Evolutionary conservation across 169 alveolate genomes (phyloP).

Genomic region (Eimeria brunetti): DNA sequence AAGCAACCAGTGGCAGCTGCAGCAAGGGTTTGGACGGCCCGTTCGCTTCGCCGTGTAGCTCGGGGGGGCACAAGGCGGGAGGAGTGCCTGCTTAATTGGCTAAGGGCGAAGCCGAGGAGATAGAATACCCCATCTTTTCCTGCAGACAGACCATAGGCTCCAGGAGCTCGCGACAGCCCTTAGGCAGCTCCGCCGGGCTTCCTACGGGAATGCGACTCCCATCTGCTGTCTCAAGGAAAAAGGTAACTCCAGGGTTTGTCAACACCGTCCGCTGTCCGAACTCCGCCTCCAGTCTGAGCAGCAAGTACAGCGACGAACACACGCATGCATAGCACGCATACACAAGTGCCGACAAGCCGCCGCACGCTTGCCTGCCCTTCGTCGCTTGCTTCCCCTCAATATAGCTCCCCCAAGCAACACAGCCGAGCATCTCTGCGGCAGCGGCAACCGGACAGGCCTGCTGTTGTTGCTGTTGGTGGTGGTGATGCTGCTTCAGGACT

Average conservation of each 20-base stretch:
- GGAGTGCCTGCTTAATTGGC: neutral
- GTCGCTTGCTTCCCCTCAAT: neutral
- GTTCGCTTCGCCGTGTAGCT: neutral
- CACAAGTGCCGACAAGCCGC: neutral
- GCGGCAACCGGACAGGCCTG: neutral
- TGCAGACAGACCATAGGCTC: conserved; percentile 32
- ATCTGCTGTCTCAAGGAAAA: conserved; percentile 6
- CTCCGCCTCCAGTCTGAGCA: conserved; percentile 45
- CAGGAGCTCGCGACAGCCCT: conserved; percentile 48
- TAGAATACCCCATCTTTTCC: neutral
- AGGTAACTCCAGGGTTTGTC: conserved; percentile 31
- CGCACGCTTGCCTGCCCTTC: neutral
- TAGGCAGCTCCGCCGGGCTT: conserved; percentile 33
- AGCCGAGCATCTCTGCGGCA: neutral
- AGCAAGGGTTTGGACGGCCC: neutral
- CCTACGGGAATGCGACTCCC: conserved; percentile 25
- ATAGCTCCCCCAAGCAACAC: neutral
- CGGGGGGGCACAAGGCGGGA: neutral
- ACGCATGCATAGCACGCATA: neutral
- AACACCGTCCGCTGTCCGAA: conserved; percentile 56
- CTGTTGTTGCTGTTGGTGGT: neutral
- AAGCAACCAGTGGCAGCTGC: neutral
- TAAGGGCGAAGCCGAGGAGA: neutral
- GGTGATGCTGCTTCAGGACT: conserved; percentile 82
- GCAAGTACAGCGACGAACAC: neutral